Percentiles rank a stretch among this genome's conserved stretches.
These are phyloP conservation scores for Flaveria sonorensis DNA, from an alignment of 129 eudicot genomes.

Conservation along the genomic window DNA sequence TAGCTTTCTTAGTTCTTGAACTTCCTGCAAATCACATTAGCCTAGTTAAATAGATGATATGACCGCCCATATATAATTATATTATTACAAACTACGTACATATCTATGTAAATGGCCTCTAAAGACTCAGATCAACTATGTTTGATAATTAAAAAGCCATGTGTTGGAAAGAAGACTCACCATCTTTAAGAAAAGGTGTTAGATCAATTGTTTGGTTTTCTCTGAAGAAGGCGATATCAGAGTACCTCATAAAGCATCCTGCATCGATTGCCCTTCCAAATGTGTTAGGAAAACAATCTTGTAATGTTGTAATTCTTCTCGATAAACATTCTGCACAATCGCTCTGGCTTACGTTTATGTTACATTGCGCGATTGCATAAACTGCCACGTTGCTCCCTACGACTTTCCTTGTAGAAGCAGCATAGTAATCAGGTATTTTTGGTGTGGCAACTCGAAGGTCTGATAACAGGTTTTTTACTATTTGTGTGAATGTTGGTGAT, in stretches of 20 bases:
- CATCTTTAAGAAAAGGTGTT: constrained; percentile 21
- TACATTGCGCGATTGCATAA: constrained; percentile 39
- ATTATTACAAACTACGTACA: background rate
- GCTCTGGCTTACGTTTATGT: constrained; percentile 20
- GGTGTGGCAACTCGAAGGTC: constrained; percentile 38
- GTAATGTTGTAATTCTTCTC: constrained; percentile 1
- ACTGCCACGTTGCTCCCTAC: constrained; percentile 9
- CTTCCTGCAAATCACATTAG: background rate
- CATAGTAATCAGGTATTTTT: constrained; percentile 26
- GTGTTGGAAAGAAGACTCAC: background rate
- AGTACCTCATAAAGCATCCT: constrained; percentile 7
- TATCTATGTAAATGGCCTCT: background rate
- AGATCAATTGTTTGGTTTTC: constrained; percentile 30
- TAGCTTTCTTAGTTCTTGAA: background rate
- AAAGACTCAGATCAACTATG: background rate
- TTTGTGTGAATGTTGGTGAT: background rate
- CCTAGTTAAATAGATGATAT: background rate
- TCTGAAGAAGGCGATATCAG: constrained; percentile 9
- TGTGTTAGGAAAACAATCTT: background rate
- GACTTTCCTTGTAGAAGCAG: constrained; percentile 25
- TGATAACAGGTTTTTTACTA: constrained; percentile 19
- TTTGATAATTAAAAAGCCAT: background rate
- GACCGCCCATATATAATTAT: background rate
- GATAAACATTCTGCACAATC: constrained; percentile 26
- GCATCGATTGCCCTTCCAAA: constrained; percentile 1